Conservation (phyloP, 345 rosid species). For the Anacardium occidentale region DNA sequence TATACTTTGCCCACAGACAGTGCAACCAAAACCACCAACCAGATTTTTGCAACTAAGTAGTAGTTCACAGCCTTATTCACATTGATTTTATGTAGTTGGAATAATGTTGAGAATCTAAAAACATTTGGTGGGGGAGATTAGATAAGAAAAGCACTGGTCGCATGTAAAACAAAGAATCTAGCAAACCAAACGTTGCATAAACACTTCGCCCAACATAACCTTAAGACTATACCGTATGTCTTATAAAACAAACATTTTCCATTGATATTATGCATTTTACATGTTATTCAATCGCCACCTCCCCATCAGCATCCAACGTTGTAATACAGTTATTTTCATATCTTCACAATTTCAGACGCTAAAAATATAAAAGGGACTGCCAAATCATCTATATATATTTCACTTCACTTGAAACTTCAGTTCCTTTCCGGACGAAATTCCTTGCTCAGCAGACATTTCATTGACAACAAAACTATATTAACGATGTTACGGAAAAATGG, state of each 20-base stretch:
- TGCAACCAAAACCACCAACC: conserved; percentile 97
- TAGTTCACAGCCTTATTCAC: conserved; percentile 75
- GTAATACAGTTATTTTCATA: conserved; percentile 7
- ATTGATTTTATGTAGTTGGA: conserved; percentile 56
- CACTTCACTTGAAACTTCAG: not conserved
- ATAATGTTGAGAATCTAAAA: conserved; percentile 37
- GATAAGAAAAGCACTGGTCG: not conserved
- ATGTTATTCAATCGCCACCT: conserved; percentile 66
- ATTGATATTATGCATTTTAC: conserved; percentile 59
- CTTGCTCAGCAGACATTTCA: too few relatives aligned
- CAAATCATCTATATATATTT: not conserved
- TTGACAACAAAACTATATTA: too few relatives aligned
- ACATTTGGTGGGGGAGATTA: conserved; percentile 3
- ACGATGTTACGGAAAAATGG: too few relatives aligned
- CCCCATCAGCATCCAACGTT: conserved; percentile 39
- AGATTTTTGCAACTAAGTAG: conserved; percentile 82
- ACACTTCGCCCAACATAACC: conserved; percentile 94
- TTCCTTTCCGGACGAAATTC: too few relatives aligned
- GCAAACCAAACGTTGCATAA: conserved; percentile 63
- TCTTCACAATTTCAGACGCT: not conserved
- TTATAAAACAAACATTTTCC: conserved; percentile 46
- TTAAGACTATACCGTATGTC: not conserved
- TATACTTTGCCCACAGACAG: conserved; percentile 95
- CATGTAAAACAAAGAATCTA: not conserved
- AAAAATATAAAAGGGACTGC: not conserved